Base-by-base conservation (phyloP, 2,329 filamentous ascomycete species). In the Chrysoporthe cubensis region DNA sequence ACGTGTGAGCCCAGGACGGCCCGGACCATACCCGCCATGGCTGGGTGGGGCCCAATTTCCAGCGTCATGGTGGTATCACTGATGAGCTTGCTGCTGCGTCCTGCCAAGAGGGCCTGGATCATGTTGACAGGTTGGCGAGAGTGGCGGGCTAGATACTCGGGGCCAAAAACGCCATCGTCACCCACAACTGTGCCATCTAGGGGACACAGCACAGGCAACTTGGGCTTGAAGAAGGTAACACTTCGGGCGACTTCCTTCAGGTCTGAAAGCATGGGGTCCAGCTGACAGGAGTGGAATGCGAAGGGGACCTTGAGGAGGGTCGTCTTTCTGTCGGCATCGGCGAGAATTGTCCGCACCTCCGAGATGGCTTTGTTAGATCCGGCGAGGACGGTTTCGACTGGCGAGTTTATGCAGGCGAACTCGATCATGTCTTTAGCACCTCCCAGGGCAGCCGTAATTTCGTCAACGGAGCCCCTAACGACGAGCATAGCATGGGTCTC, bases 21-120 rank as follows among this genome's bases (percentile, higher is more conserved):
- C 80, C 89, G 90, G 70, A 92, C 84, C 84, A 93, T 89, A 68
- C 85, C 85, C 56, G 84, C 84, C 76, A 87, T 90, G 21, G 92
- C 86, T 0, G 90, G 90, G 73, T 92, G 89, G 44, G 91, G 90
- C n/a, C 91, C 91, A 71, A 93, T 80, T 76, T 94, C 91, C 65
- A 94, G 79, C 85, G 88, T 92, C 40, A 88, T 83, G 5, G 89
- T 90, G 78, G 88, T 87, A 69, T 88, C 86, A 70, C 89, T 84
- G 57, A 91, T 86, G 18, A 84, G 76, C 68, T 84, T 85, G 18
- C 83, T 80, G 59, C 85, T 80, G 73, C 88, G 84, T 9, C 87
- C 89, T 50, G 81, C 82, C 13, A 85, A 79, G 0, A 94, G 79
- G 4, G 87, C 90, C 61, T 83, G 85, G 69, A 85, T 81, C 78